A percentile compares a stretch with the other conserved stretches of the same genome.
Evolutionary conservation across 306 rosid genomes (phyloP).

Genomic region (Quercus dentata): DNA sequence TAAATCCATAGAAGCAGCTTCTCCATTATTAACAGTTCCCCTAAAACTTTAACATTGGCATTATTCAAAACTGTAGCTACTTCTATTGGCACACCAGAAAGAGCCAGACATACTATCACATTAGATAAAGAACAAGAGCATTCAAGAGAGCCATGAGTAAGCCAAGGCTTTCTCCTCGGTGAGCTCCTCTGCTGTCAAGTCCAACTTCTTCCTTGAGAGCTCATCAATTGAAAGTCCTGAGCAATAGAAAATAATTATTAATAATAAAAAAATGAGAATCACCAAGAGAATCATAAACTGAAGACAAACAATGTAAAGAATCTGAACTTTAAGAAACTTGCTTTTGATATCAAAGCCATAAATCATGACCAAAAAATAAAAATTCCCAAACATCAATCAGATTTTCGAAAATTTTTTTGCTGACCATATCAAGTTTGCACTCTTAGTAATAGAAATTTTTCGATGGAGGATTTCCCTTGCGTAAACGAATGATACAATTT

Average conservation of each 20-base stretch:
- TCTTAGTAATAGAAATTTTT: not conserved
- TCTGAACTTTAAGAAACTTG: not conserved
- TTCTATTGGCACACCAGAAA: constrained; percentile 15
- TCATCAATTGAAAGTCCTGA: constrained; percentile 83
- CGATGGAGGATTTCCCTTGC: not conserved
- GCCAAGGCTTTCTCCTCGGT: constrained; percentile 89
- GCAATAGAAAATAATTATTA: not conserved
- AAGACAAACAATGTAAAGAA: not conserved
- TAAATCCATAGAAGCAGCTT: constrained; percentile 27
- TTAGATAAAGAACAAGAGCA: not conserved
- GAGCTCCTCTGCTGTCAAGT: constrained; percentile 76
- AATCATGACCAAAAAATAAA: not conserved
- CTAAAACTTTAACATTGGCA: constrained; percentile 32
- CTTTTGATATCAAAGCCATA: not conserved
- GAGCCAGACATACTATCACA: constrained; percentile 9
- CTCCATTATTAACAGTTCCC: constrained; percentile 36
- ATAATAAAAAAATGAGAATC: not conserved
- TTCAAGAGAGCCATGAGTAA: constrained; percentile 79
- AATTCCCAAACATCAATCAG: not conserved
- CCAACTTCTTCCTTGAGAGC: constrained; percentile 90
- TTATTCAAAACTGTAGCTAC: constrained; percentile 60
- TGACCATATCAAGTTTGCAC: not conserved
- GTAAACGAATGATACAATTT: too few relatives aligned
- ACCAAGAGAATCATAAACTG: not conserved
- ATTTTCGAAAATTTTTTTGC: not conserved